Evolutionary conservation across 352 stramenopile species (phyloP).

Genomic region (Pythium periplocum): DNA sequence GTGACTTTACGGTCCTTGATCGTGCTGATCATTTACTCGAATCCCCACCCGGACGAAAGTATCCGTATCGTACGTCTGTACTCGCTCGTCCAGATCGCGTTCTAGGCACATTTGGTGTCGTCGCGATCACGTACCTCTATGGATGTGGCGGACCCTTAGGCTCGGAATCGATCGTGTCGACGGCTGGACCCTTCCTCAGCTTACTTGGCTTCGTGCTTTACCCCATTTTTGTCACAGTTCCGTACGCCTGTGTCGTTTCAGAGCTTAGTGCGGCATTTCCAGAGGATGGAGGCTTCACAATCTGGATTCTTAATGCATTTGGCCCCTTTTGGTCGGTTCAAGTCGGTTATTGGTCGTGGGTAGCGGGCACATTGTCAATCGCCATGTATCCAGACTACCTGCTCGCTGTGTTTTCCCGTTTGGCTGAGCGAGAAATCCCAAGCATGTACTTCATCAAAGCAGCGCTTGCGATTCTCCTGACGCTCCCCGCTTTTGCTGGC

Average conservation of each 20-base stretch:
- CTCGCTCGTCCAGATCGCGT: constrained; percentile 10
- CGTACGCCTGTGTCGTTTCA: too few species aligned
- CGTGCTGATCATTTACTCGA: constrained; percentile 8
- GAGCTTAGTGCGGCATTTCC: too few species aligned
- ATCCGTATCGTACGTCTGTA: neutral
- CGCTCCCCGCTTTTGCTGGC: constrained; percentile 15
- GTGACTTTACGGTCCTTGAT: constrained; percentile 11
- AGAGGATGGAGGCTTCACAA: too few species aligned
- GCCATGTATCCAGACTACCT: constrained; percentile 55
- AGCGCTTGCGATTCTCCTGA: constrained; percentile 12
- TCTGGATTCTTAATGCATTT: constrained; percentile 54
- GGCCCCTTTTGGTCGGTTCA: constrained; percentile 69
- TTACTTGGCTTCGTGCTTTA: constrained; percentile 55
- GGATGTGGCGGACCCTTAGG: neutral
- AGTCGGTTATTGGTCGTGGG: constrained; percentile 59
- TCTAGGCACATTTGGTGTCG: constrained; percentile 14
- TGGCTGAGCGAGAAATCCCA: neutral
- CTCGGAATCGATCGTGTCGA: constrained; percentile 18
- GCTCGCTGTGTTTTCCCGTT: constrained; percentile 1
- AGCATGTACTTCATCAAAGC: constrained; percentile 14
- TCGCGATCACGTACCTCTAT: neutral
- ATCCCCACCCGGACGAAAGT: neutral
- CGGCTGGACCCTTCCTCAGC: constrained; percentile 33
- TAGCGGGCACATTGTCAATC: constrained; percentile 45
- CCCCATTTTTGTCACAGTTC: too few species aligned